phyloP scores from a whole-genome alignment of 495 filamentous ascomycete species.

The Xylaria castorea region DNA sequence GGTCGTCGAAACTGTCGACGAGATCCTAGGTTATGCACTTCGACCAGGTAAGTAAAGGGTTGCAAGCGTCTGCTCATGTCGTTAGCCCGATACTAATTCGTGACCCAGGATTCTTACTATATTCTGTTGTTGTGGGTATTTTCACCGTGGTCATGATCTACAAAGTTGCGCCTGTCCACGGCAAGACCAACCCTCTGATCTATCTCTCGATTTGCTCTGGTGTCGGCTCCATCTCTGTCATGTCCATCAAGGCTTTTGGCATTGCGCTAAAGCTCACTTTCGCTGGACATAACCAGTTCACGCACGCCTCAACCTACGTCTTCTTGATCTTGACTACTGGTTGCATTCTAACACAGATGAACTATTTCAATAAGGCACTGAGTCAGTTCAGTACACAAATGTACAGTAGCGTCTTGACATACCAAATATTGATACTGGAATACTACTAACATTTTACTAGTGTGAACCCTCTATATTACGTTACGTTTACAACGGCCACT shows the following conservation, averaged over 20 bases:
- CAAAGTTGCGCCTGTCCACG: slow-evolving; percentile 83
- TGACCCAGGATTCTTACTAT: slow-evolving; percentile 79
- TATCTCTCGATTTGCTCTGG: slow-evolving; percentile 97
- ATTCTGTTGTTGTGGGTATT: slow-evolving; percentile 74
- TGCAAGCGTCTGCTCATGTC: not conserved
- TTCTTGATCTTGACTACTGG: slow-evolving; percentile 91
- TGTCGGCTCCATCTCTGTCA: slow-evolving; percentile 94
- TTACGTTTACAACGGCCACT: slow-evolving; percentile 98
- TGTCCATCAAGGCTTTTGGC: slow-evolving; percentile 98
- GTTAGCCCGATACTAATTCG: slow-evolving; percentile 38
- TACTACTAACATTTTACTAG: slow-evolving; percentile 58
- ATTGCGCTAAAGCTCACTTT: slow-evolving; percentile 95
- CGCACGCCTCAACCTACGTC: slow-evolving; percentile 91
- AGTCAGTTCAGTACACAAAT: slow-evolving; percentile 97
- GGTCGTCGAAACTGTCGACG: slow-evolving; percentile 83
- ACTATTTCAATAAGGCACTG: slow-evolving; percentile 98
- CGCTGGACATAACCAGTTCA: slow-evolving; percentile 90
- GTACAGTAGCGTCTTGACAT: slow-evolving; percentile 58
- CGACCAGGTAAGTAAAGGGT: slow-evolving; percentile 71
- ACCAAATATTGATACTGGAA: not conserved
- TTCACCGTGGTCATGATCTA: slow-evolving; percentile 97
- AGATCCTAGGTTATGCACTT: slow-evolving; percentile 87
- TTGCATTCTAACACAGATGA: slow-evolving; percentile 98
- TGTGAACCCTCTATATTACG: slow-evolving; percentile 98
- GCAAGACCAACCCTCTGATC: slow-evolving; percentile 92